A percentile compares a stretch with the other conserved stretches of the same genome.
Evolutionary conservation across 2,329 filamentous ascomycete species (phyloP).

Genomic region (Fusarium sarcochroum): DNA sequence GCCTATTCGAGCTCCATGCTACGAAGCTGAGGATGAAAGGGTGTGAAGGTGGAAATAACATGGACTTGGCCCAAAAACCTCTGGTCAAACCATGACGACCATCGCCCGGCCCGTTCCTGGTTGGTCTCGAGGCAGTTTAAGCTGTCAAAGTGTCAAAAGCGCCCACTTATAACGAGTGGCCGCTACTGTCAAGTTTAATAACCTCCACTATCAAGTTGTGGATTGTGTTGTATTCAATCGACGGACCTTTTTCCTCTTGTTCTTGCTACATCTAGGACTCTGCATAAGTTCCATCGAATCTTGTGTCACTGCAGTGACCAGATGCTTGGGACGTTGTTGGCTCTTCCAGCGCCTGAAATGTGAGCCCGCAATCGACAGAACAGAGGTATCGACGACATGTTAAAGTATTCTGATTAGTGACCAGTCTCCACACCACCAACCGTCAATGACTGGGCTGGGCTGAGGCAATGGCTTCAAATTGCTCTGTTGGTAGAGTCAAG

Average conservation of each 20-base stretch:
- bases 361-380: constrained; percentile 34
- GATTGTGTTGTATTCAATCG: not conserved
- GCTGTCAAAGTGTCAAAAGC: constrained; percentile 29
- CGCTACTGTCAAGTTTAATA: constrained; percentile 14
- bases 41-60: not conserved
- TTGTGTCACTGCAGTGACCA: constrained; percentile 17
- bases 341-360: constrained; percentile 26
- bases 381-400: not conserved
- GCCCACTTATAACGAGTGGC: constrained; percentile 5
- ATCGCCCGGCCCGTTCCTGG: constrained; percentile 37
- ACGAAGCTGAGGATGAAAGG: constrained; percentile 6
- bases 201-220: not conserved
- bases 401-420: not conserved
- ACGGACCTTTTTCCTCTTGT: not conserved
- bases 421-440: constrained; percentile 18
- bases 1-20: constrained; percentile 19
- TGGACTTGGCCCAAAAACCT: not conserved
- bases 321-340: constrained; percentile 23
- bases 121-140: constrained; percentile 21
- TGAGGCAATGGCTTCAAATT: constrained; percentile 1
- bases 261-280: not conserved
- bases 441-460: constrained; percentile 1
- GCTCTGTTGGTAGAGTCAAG: not conserved
- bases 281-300: not conserved
- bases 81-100: constrained; percentile 3